Base-by-base conservation (phyloP, 2,329 filamentous ascomycete genomes). In the Penicillium nordicum region DNA sequence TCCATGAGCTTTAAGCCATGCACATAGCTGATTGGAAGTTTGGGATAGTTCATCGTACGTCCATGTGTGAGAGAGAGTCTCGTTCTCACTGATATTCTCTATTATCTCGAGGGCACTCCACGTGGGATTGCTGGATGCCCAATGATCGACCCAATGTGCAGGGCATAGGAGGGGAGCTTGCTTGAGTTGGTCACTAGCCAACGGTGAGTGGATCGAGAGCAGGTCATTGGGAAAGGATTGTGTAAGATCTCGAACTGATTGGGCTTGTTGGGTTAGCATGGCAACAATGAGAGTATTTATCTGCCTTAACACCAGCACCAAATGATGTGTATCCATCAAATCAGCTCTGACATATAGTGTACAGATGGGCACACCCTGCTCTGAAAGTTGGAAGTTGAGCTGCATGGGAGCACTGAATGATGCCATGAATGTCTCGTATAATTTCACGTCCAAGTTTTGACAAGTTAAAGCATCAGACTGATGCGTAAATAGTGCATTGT, bases 21-120 rank as follows among this genome's bases (percentile, higher is more conserved):
- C 21, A 8, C 50, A 46, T n/a, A 53, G 29, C 18, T 34, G 50
- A 16, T 40, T 21, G 8, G 50, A 53, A 1, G 42, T 47, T 37
- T 46, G 40, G 4, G 50, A 46, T 16, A 46, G 42, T 9, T 53
- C 50, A 3, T 38, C 10, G 30, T 53, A 53, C 6, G 50, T 53
- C 50, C 50, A 53, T 45, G 16, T 40, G 2, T 45, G 50, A 14
- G 50, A 46, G 10, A 21, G 14, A 11, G 21, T 46, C 9, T 38
- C 29, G 21, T 41, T 16, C 21, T 53, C 50, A 14, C n/a, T 53
- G 32, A 53, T 47, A 9, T 27, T 42, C 12, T 29, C 21, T 27
- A 53, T 45, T 10, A 53, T 53, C 16, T 53, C 50, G 16, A 53
- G 32, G 16, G 41, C 50, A 12, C 38, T 46, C 50, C 50, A 53